A percentile compares a stretch with the other conserved stretches of the same genome.
Evolutionary conservation across 106 monocot genomes (phyloP).

Genomic region (Platanthera zijinensis): DNA sequence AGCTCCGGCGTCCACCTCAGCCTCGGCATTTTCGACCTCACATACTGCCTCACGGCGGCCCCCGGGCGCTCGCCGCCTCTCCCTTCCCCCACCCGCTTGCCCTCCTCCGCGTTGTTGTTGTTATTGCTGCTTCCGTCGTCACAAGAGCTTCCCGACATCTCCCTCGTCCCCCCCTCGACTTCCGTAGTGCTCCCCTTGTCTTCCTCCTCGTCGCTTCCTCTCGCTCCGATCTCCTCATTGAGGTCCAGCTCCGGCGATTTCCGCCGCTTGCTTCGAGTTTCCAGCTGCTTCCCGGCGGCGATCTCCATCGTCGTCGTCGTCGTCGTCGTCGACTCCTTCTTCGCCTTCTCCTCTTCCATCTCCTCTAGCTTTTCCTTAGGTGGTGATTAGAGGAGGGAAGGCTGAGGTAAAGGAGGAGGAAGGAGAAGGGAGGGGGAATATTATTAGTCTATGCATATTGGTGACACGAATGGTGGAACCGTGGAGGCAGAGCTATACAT

Average conservation of each 20-base stretch:
- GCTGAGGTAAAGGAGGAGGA: neutral
- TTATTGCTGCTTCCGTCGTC: conserved; percentile 10
- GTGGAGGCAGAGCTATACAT: neutral
- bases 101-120: conserved; percentile 7
- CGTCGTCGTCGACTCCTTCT: conserved; percentile 14
- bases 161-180: conserved; percentile 8
- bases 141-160: conserved; percentile 11
- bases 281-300: conserved; percentile 19
- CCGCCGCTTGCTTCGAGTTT: neutral
- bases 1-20: conserved; percentile 70
- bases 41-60: conserved; percentile 51
- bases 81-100: conserved; percentile 9
- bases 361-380: neutral
- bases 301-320: conserved; percentile 21
- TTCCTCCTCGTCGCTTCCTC: conserved; percentile 24
- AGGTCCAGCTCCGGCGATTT: conserved; percentile 33
- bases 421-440: neutral
- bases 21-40: conserved; percentile 64
- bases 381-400: neutral
- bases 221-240: conserved; percentile 25
- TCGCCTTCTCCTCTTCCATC: conserved; percentile 41
- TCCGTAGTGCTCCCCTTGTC: conserved; percentile 40
- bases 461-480: conserved; percentile 8
- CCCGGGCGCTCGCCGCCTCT: conserved; percentile 11
- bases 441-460: conserved; percentile 2